Percentiles rank a stretch among this genome's conserved stretches.
These are phyloP conservation scores for Aspergillus sp. DNA, from an alignment of 2,329 filamentous ascomycete genomes.

Conservation along the genomic window DNA sequence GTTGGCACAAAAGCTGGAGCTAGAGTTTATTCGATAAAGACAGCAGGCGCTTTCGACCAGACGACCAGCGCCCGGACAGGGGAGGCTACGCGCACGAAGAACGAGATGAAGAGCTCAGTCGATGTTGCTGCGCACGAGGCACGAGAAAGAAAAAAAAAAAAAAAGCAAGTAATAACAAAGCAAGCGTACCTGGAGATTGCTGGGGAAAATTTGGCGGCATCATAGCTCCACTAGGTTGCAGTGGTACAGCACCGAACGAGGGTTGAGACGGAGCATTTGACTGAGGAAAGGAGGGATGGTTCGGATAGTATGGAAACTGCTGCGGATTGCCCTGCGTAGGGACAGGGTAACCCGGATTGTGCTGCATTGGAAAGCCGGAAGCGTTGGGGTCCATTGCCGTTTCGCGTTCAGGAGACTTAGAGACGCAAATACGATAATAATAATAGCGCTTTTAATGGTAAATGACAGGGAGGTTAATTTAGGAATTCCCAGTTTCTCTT, in stretches of 20 bases:
- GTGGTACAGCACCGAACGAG: constrained; percentile 35
- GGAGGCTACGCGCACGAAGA: neutral
- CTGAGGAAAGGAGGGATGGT: constrained; percentile 33
- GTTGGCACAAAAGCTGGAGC: neutral
- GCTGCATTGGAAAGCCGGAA: constrained; percentile 27
- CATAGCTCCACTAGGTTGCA: constrained; percentile 41
- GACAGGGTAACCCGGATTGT: constrained; percentile 34
- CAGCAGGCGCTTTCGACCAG: neutral
- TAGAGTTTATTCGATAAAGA: neutral
- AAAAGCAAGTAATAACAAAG: constrained; percentile 8
- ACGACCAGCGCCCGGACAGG: neutral
- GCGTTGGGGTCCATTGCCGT: constrained; percentile 32
- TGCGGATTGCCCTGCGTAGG: constrained; percentile 30
- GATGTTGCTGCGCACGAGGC: neutral
- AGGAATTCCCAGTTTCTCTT: neutral
- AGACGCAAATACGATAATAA: constrained; percentile 9
- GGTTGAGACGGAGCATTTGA: constrained; percentile 34
- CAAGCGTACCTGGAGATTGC: constrained; percentile 35
- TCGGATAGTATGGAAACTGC: constrained; percentile 39
- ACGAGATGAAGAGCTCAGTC: neutral
- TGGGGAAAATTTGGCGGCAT: constrained; percentile 38
- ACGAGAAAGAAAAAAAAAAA: constrained; percentile 11
- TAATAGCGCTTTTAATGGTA: constrained; percentile 5
- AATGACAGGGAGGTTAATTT: constrained; percentile 2
- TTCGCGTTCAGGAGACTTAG: neutral